These are phyloP conservation scores for Pseudocercospora ulei DNA, from an alignment of 2,329 filamentous ascomycete genomes.

Conservation along the genomic window DNA sequence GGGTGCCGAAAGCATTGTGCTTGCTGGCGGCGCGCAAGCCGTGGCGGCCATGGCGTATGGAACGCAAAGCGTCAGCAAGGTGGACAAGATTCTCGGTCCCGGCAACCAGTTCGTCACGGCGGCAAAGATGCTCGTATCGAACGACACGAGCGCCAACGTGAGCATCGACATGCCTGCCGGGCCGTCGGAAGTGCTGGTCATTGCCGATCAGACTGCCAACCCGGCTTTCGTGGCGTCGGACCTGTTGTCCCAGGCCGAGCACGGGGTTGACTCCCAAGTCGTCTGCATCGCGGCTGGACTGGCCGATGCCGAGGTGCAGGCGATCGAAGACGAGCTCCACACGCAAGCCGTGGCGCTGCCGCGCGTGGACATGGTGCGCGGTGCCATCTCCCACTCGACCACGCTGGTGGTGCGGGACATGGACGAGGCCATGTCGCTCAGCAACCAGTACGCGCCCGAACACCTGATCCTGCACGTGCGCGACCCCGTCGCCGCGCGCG, in stretches of 20 bases:
- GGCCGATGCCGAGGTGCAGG: constrained; percentile 58
- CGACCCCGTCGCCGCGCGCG: constrained; percentile 63
- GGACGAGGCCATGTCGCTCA: constrained; percentile 65
- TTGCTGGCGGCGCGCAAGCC: constrained; percentile 90
- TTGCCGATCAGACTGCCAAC: constrained; percentile 79
- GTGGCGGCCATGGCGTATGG: constrained; percentile 96
- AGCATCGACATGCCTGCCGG: constrained; percentile 98
- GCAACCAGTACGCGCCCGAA: constrained; percentile 92
- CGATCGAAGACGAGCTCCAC: constrained; percentile 87
- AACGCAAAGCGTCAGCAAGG: constrained; percentile 85
- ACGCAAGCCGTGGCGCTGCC: constrained; percentile 77
- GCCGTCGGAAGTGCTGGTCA: constrained; percentile 90
- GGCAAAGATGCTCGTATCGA: constrained; percentile 95
- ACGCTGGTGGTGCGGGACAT: constrained; percentile 70
- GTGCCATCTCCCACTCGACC: constrained; percentile 81
- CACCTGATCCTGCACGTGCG: constrained; percentile 86
- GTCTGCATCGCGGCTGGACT: constrained; percentile 80
- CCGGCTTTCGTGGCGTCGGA: constrained; percentile 94
- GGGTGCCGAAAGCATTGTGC: constrained; percentile 86
- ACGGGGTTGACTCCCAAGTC: constrained; percentile 92
- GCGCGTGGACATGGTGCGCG: constrained; percentile 83
- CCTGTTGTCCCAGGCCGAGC: constrained; percentile 88
- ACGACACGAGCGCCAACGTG: constrained; percentile 90
- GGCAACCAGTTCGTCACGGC: constrained; percentile 98
- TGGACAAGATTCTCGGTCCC: constrained; percentile 96